These are phyloP conservation scores for Vitis hybrid DNA, from an alignment of 177 flowering plant species.

Conservation along the genomic window DNA sequence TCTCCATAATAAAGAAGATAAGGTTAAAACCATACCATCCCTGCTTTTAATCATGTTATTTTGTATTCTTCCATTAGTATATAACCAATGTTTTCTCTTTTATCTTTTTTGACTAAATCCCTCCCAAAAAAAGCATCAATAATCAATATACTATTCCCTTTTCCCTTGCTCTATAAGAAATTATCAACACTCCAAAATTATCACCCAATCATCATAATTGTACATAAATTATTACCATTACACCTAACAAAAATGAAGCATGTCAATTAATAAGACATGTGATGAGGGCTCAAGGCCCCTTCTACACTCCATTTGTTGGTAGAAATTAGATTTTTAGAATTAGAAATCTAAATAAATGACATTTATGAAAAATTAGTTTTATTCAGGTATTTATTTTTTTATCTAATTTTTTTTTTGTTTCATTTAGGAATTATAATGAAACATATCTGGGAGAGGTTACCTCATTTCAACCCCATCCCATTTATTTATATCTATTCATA, in stretches of 20 bases:
- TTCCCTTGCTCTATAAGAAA: neutral
- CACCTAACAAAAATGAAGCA: too few relatives aligned
- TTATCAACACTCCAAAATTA: neutral
- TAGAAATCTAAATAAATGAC: too few relatives aligned
- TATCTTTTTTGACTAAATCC: neutral
- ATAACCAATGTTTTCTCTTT: neutral
- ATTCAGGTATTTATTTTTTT: too few relatives aligned
- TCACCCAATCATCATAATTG: neutral
- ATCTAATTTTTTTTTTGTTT: too few relatives aligned
- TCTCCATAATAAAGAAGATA: neutral
- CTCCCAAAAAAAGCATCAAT: neutral
- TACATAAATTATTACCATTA: neutral
- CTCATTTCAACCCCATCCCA: too few relatives aligned
- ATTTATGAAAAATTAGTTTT: too few relatives aligned
- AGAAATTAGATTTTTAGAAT: too few relatives aligned
- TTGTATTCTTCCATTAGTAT: slow-evolving; percentile 7
- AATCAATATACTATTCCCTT: neutral
- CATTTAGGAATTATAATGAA: fast-evolving
- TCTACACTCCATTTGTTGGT: too few relatives aligned
- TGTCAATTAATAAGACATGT: too few relatives aligned
- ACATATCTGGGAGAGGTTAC: fast-evolving
- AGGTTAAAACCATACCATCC: neutral
- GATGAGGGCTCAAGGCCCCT: too few relatives aligned
- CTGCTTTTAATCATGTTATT: slow-evolving; percentile 12
- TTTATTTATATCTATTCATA: too few relatives aligned